A percentile compares a stretch with the other conserved stretches of the same genome.
Evolutionary conservation across 108 stramenopile genomes (phyloP).

Genomic region (Cyclotella cryptica): DNA sequence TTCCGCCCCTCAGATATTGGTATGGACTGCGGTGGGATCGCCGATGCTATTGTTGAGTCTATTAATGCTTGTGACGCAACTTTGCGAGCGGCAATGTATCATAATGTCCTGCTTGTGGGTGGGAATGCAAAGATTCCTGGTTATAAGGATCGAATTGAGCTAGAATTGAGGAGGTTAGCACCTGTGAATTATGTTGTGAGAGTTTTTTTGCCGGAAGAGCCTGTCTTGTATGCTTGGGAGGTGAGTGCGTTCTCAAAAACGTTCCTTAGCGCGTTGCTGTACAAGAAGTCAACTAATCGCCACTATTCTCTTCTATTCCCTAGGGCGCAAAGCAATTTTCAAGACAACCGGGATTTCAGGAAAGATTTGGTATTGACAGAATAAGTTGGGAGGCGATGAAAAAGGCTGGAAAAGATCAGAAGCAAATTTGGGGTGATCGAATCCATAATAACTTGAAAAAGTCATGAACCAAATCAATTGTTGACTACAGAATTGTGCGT

Average conservation of each 20-base stretch:
- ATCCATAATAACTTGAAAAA: conserved; percentile 10
- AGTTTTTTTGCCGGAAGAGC: conserved; percentile 67
- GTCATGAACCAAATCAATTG: background rate
- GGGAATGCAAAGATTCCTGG: conserved; percentile 87
- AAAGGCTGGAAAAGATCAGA: conserved; percentile 52
- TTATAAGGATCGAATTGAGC: conserved; percentile 69
- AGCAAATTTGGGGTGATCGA: conserved; percentile 47
- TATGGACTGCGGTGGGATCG: conserved; percentile 82
- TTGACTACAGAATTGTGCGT: background rate
- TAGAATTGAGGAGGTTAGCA: conserved; percentile 76
- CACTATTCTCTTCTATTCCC: background rate
- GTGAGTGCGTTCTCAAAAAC: conserved; percentile 12
- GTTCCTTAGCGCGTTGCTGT: background rate
- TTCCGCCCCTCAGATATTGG: conserved; percentile 94
- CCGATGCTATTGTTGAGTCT: conserved; percentile 82
- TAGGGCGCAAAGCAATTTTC: conserved; percentile 55
- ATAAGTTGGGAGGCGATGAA: conserved; percentile 55
- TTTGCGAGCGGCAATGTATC: conserved; percentile 82
- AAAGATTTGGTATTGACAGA: conserved; percentile 48
- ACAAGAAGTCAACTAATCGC: background rate
- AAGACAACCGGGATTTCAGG: conserved; percentile 37
- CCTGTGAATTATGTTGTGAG: conserved; percentile 73
- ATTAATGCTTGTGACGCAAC: conserved; percentile 75
- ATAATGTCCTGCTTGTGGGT: conserved; percentile 83
- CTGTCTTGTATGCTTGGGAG: conserved; percentile 72